Evolutionary conservation across 257 asterid genomes (phyloP), one percentile per base, ranked within the genome.

Genomic region (Ehretia macrophylla): DNA sequence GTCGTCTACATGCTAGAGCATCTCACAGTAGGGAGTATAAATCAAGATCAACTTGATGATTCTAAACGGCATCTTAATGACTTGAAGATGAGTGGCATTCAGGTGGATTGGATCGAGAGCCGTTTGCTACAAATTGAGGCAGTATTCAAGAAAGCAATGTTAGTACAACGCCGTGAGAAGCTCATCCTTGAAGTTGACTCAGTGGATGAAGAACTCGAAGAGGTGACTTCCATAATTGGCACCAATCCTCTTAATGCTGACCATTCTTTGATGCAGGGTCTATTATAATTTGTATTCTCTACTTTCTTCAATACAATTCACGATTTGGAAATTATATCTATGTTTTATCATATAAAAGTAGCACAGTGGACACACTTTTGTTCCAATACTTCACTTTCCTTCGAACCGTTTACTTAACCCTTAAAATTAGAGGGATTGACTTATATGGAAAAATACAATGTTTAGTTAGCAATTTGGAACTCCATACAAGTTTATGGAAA

Each of bases 1-100:
- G 21, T 67, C 1, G 52, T 67, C 14, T 16, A 42, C 60, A 58
- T 14, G 51, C 66, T 67, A 0, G 62, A 59, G 12, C 37, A 40
- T 1, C 61, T 44, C 35, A 60, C 61, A 12, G 32, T 67, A 16
- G 67, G 8, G 55, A 67, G 37, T 56, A 32, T 51, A 56, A 20
- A 49, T 17, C 52, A 44, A 55, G 62, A 60, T 23, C 51, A 17
- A 49, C 62, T 59, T 48, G 51, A 11, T 17, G 46, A 8, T 44
- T 66, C 56, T 32, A 53, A 42, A 63, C 40, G 23, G 32, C 46
- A 51, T 51, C 46, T 67, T 23, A 50, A 18, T 32, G 72, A 67
- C 64, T 22, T 67, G 52, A 67, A 60, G 62, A 19, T 8, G 27
- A 67, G 17, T 19, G 67, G 72, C 56, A 67, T 67, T 59, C 61